Percentiles rank a stretch among this genome's conserved stretches.
These are phyloP conservation scores for Hibiscus trionum DNA, from an alignment of 345 rosid genomes.

Conservation along the genomic window DNA sequence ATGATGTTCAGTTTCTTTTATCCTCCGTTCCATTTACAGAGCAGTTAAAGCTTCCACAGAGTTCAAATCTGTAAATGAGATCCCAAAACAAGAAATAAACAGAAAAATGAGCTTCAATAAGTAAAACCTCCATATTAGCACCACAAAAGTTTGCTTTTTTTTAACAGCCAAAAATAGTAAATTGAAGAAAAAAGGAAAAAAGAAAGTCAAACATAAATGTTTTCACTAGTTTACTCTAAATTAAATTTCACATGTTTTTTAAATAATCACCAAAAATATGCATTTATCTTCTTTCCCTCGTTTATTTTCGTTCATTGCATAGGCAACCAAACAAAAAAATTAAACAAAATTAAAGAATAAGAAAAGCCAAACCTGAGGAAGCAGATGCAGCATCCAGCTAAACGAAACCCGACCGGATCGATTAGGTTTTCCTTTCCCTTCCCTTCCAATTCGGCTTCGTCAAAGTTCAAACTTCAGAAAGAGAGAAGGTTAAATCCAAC, in stretches of 20 bases:
- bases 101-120: background rate
- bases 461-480: constrained; percentile 4
- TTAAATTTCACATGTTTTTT: constrained; percentile 4
- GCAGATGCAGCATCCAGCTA: background rate
- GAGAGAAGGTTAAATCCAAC: constrained; percentile 19
- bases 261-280: background rate
- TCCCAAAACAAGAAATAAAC: background rate
- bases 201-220: background rate
- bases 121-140: background rate
- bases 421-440: background rate
- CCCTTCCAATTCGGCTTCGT: background rate
- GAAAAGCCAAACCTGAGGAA: constrained; percentile 11
- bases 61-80: constrained; percentile 27
- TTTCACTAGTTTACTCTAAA: background rate
- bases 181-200: background rate
- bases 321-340: constrained; percentile 13
- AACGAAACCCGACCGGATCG: constrained; percentile 14
- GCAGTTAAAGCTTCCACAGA: constrained; percentile 25
- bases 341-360: background rate
- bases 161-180: background rate
- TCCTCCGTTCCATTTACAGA: constrained; percentile 14
- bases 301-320: constrained; percentile 5
- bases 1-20: background rate
- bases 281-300: background rate
- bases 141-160: background rate